Evolutionary conservation across 2,329 filamentous ascomycete species (phyloP), one percentile per base, ranked within the genome.

Genomic region (Pseudogymnoascus verrucosus): DNA sequence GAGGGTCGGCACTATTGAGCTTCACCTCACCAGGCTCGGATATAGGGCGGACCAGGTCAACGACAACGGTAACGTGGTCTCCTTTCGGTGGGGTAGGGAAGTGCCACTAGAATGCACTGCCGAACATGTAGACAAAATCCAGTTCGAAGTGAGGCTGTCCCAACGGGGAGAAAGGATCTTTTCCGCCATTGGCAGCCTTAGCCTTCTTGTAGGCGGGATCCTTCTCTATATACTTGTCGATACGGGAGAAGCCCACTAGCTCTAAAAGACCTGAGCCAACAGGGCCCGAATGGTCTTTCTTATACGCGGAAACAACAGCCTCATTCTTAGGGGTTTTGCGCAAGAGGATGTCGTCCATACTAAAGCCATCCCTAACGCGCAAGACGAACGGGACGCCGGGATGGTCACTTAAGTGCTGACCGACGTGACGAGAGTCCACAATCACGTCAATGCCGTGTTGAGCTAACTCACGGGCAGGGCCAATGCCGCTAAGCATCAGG

Each of bases 131-230:
- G 12, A 88, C 80, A 68, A 87, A 87, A 73, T 87, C 84, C 36
- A 86, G 77, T 72, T 86, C 83, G 67, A 86, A 85, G 67, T 86
- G 83, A 28, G 83, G 83, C 71, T 86, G 82, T 5, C 82, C 83
- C 2, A 73, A 76, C 0, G 83, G 83, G 1, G 78, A 78, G 68
- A 85, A 85, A 2, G 83, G 83, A 62, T 86, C 83, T 0, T 71
- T 62, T 1, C 73, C 73, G 7, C 71, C 75, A 63, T 80, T 79
- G 2, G 71, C 67, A 14, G 72, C 73, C 66, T 79, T 79, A 60
- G 72, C 75, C n/a, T 74, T 73, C 7, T 72, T 71, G 67, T 86
- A 88, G 42, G 78, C 76, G 0, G 75, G 72, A 62, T 77, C 76
- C 39, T 77, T 78, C 63, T 80, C 76, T 0, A 87, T 74, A 37